Evolutionary conservation across 2,329 filamentous ascomycete genomes (phyloP), one percentile per base, ranked within the genome.

Genomic region (Colletotrichum caudatum): DNA sequence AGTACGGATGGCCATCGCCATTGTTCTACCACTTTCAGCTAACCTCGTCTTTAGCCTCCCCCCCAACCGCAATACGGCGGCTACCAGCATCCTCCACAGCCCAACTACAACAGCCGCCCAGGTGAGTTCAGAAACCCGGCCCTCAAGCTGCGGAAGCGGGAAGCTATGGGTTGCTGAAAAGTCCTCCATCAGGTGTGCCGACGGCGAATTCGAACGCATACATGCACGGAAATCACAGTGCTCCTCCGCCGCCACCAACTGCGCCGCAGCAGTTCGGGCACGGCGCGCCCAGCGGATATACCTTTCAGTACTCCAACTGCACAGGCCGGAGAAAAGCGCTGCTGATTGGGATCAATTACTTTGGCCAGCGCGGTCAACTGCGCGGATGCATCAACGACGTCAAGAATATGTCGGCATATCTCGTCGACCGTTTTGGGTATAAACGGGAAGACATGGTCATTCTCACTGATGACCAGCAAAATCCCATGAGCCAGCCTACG

Each of bases 301-400:
- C 87, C 56, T 98, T 95, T 82, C 93, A 95, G 81, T 98, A 98
- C 82, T 97, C 94, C 58, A 92, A 92, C 75, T 98, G 95, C 80
- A 97, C 93, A 6, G 95, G 95, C 57, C 90, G 91, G 77, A 87
- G 95, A 79, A 98, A 98, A 84, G 95, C 95, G 5, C 84, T 98
- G 39, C 83, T 98, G 73, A 95, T 98, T 76, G 95, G 95, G 66
- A 97, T 98, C 85, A 98, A 98, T 83, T 98, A 98, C 83, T 98
- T 98, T 79, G 91, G 93, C 63, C 95, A 98, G 83, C 90, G 93
- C 69, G 95, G 95, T 37, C 93, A 98, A 85, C 86, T 98, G 59
- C 88, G 94, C 69, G 95, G 95, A 57, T 98, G 95, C 79, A 98
- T 98, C 85, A 98, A 98, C 79, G 95, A 98, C 80, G 95, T 98